phyloP scores from a whole-genome alignment of 176 grass and related monocot species.

The Avena sativa region DNA sequence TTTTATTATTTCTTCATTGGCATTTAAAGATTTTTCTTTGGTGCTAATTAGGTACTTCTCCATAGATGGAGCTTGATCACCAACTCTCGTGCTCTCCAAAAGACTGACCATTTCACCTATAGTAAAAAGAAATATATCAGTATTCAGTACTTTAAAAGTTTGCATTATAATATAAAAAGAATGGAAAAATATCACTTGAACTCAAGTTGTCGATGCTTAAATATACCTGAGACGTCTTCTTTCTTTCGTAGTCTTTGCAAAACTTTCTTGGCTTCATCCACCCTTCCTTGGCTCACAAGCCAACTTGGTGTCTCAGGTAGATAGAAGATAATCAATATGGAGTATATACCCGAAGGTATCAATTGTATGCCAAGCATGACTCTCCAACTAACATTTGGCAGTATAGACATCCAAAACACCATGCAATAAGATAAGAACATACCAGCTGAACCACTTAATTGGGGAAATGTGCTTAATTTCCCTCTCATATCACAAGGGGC shows the following conservation, averaged over 20 bases:
- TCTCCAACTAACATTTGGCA: constrained; percentile 53
- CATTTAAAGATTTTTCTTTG: constrained; percentile 29
- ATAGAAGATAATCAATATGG: constrained; percentile 61
- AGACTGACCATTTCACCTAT: constrained; percentile 71
- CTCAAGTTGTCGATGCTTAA: not conserved
- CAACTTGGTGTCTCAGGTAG: constrained; percentile 66
- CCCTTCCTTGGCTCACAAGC: constrained; percentile 60
- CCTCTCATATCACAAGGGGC: constrained; percentile 62
- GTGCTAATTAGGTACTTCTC: constrained; percentile 71
- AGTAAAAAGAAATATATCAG: constrained; percentile 25
- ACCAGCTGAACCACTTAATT: constrained; percentile 64
- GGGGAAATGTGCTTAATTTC: constrained; percentile 65
- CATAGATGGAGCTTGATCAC: constrained; percentile 35
- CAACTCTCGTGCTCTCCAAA: constrained; percentile 52
- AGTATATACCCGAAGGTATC: constrained; percentile 62
- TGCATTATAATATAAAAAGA: not conserved
- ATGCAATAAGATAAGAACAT: constrained; percentile 84
- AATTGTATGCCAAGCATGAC: constrained; percentile 72
- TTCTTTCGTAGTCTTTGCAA: constrained; percentile 50
- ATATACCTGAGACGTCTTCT: constrained; percentile 68
- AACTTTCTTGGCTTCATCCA: constrained; percentile 59
- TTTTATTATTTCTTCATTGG: constrained; percentile 49
- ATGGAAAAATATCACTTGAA: not conserved
- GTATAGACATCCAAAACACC: constrained; percentile 60
- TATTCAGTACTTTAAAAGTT: not conserved